Evolutionary conservation across 305 asterid genomes (phyloP), one percentile per base, ranked within the genome.

Genomic region (Fraxinus floribunda): DNA sequence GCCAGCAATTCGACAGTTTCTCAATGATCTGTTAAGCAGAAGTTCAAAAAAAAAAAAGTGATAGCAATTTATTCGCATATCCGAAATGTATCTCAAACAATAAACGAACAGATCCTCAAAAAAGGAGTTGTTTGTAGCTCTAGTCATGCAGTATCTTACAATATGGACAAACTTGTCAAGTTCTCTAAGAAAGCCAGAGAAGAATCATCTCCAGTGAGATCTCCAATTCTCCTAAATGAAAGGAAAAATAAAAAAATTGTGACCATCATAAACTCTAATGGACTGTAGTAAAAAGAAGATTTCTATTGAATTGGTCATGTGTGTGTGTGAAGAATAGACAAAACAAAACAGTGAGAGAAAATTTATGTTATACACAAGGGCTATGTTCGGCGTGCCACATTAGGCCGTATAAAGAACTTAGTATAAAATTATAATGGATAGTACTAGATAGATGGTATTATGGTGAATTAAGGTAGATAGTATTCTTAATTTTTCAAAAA

Each of bases 171-270:
- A 76, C 91, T 91, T 57, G 89, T 82, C 81, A 91, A 76, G 83
- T 88, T 90, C 73, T 84, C 84, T 52, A 88, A 3, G 90, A 92
- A 91, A 82, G 85, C 85, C 7, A 86, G 91, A 79, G 93, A 87
- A 79, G 86, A 89, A 38, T 86, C 91, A 75, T 77, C 87, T 35
- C 70, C 85, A 79, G 55, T 84, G 18, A 91, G 88, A 88, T 88
- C 91, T 13, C 97, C 87, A 35, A 91, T 88, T 90, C 97, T 86
- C 93, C 97, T 92, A 75, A 70, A 78, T 49, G 30, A 41, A 18
- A 35, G 10, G 35, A 29, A 84, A 57, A 30, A n/a, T 10, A n/a
- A 79, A n/a, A 11, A 77, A 8, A 36, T 9, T 30, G 78, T 35
- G 76, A 78, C 57, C 2, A 10, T 60, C 30, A 60, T 60, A 60